Percentiles rank a stretch among this genome's conserved stretches.
phyloP scores from a whole-genome alignment of 176 grass and related monocot species.

The Juncus effusus region DNA sequence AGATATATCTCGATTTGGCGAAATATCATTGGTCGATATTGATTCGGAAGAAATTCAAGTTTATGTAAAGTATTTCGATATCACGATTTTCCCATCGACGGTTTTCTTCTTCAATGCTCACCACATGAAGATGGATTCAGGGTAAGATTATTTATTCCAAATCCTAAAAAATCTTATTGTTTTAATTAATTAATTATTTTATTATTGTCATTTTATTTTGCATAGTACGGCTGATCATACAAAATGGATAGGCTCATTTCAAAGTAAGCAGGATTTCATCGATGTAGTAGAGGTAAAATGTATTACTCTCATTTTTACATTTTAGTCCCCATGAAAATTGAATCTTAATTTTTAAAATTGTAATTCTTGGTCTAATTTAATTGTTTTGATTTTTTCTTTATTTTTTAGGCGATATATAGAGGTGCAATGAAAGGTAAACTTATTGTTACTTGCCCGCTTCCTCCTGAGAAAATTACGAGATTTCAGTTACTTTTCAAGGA shows the following conservation, averaged over 20 bases:
- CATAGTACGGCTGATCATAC: slow-evolving; percentile 87
- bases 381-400: not conserved
- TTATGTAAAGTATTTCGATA: slow-evolving; percentile 89
- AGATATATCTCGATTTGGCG: slow-evolving; percentile 66
- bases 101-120: slow-evolving; percentile 98
- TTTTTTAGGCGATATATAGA: slow-evolving; percentile 60
- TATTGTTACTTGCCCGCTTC: slow-evolving; percentile 74
- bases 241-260: slow-evolving; percentile 97
- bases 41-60: slow-evolving; percentile 74
- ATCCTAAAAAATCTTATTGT: too few species aligned
- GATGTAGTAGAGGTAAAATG: slow-evolving; percentile 75
- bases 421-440: slow-evolving; percentile 93
- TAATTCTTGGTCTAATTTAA: not conserved
- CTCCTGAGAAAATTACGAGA: slow-evolving; percentile 70
- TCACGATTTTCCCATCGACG: slow-evolving; percentile 62
- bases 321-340: not conserved
- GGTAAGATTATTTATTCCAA: slow-evolving; percentile 28
- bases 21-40: slow-evolving; percentile 57
- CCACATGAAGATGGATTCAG: slow-evolving; percentile 97
- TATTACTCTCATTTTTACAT: not conserved
- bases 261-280: slow-evolving; percentile 80
- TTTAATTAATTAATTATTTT: not conserved
- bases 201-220: not conserved
- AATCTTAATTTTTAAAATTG: not conserved
- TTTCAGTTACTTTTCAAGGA: slow-evolving; percentile 89